phyloP scores from a whole-genome alignment of 352 stramenopile genomes.

The Blastocystis sp. region DNA sequence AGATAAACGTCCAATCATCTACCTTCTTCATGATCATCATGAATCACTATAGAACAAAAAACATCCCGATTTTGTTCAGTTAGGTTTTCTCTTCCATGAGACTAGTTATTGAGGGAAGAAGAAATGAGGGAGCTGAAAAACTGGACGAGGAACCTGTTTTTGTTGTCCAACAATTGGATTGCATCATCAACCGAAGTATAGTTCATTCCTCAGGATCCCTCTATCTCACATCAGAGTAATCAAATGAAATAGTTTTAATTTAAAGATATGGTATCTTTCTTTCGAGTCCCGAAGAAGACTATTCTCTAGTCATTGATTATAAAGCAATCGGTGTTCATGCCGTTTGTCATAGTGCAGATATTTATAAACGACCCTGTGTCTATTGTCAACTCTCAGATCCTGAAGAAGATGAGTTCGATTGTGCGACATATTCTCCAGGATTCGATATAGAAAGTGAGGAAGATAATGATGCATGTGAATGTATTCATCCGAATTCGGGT shows the following conservation, averaged over 20 bases:
- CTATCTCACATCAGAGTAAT: background rate
- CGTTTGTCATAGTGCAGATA: conserved; percentile 44
- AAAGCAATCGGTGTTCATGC: conserved; percentile 51
- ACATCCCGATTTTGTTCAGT: background rate
- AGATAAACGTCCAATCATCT: background rate
- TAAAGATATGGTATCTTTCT: conserved; percentile 7
- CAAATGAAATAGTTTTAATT: background rate
- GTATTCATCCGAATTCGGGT: background rate
- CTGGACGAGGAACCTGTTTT: background rate
- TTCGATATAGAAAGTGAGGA: background rate
- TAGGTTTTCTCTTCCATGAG: background rate
- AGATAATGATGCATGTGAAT: background rate
- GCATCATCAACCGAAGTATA: background rate
- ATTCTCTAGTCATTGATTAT: conserved; percentile 22
- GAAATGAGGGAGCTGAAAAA: background rate
- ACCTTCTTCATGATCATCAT: background rate
- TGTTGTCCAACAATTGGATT: background rate
- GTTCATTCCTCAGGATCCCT: background rate
- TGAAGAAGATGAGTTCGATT: background rate
- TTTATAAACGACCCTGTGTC: conserved; percentile 41
- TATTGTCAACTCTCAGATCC: conserved; percentile 54
- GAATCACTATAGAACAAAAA: background rate
- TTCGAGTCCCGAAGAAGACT: background rate
- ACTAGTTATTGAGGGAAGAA: background rate
- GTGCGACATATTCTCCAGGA: background rate